A percentile compares a stretch with the other conserved stretches of the same genome.
phyloP scores from a whole-genome alignment of 257 asterid species.

The Datura wrightii region DNA sequence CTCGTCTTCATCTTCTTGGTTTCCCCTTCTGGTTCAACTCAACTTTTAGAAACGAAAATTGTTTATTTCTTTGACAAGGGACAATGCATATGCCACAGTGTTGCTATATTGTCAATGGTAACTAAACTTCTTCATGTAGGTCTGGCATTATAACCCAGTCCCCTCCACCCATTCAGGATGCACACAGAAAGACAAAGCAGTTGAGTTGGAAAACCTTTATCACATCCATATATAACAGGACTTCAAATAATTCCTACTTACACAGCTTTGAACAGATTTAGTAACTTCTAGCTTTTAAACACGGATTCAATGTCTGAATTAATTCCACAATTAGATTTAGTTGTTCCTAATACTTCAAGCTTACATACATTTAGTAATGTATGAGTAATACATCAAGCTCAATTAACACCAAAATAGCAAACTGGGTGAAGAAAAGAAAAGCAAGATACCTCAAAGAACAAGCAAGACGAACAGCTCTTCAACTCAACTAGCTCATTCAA shows the following conservation, averaged over 20 bases:
- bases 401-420: not conserved
- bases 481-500: constrained; percentile 96
- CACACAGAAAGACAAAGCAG: not conserved
- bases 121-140: too few relatives aligned
- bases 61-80: too few relatives aligned
- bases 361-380: not conserved
- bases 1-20: too few relatives aligned
- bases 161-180: too few relatives aligned
- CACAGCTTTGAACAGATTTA: too few relatives aligned
- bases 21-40: too few relatives aligned
- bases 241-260: not conserved
- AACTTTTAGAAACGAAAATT: too few relatives aligned
- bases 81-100: too few relatives aligned
- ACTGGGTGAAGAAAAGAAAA: not conserved
- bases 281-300: too few relatives aligned
- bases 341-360: not conserved
- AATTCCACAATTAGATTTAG: not conserved
- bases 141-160: too few relatives aligned
- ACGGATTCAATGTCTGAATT: not conserved
- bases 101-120: too few relatives aligned
- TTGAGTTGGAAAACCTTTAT: not conserved
- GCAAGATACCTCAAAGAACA: constrained; percentile 82
- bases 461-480: constrained; percentile 82
- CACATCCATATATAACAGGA: not conserved
- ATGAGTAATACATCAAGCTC: constrained; percentile 24